Base-by-base conservation (phyloP, 2,329 filamentous ascomycete genomes). In the Neocatenulostroma microsporum region DNA sequence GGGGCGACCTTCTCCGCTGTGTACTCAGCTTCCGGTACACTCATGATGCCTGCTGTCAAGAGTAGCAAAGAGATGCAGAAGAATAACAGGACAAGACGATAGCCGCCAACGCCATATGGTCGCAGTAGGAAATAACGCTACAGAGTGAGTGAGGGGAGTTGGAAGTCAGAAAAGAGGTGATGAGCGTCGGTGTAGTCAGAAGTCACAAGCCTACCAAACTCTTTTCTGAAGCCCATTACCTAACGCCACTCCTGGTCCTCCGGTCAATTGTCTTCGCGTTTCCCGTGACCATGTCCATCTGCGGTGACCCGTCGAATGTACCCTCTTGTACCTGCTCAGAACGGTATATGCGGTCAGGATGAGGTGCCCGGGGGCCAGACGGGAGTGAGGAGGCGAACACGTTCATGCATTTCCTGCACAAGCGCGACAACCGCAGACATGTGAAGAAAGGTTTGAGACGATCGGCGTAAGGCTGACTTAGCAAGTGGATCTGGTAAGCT, bases 161-260 rank as follows among this genome's bases (percentile, higher is more conserved):
- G 25, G 21, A 14, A 27, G 25, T 27, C 12, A 24, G 21, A 8
- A n/a, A 24, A 7, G n/a, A 24, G 21, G 15, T 27, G 25, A 5
- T n/a, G 5, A 27, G n/a, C n/a, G n/a, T n/a, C n/a, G n/a, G n/a
- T 12, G 25, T 27, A 27, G 5, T 27, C 25, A 27, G 13, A 13
- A 31, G 14, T 31, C 14, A 18, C 18, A 6, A 10, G 17, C 6
- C 26, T 8, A 9, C 7, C 26, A 10, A 17, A 32, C n/a, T 21
- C 31, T 34, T 34, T 25, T 17, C 21, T 25, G 31, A 34, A 20
- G 30, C 29, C 15, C 21, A 34, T 34, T 34, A 34, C 33, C 23
- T 35, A 27, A 28, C 27, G n/a, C n/a, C n/a, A n/a, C n/a, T n/a
- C n/a, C n/a, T n/a, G n/a, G n/a, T n/a, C n/a, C n/a, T n/a, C n/a